Evolutionary conservation across 1,284 basidiomycete genomes (phyloP).

Genomic region (Tylopilus sp.): DNA sequence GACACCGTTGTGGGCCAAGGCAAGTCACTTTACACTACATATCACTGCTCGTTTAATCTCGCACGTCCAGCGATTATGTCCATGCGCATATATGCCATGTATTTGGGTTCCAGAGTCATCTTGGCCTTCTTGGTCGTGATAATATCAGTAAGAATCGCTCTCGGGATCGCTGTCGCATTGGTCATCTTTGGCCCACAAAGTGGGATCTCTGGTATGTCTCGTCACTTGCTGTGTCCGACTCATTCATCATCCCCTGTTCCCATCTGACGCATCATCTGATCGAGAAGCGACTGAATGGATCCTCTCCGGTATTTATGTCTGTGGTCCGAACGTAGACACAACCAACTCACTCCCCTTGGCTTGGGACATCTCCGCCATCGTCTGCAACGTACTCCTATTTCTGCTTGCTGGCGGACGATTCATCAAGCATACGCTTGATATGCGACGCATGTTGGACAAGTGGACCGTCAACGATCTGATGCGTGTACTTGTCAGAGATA

Average conservation of each 20-base stretch:
- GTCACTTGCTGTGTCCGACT: too few relatives aligned
- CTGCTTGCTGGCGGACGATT: too few relatives aligned
- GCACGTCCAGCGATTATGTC: too few relatives aligned
- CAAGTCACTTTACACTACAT: too few relatives aligned
- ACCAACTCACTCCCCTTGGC: slow-evolving; percentile 16
- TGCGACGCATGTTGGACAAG: too few relatives aligned
- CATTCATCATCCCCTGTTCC: too few relatives aligned
- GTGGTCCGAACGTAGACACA: slow-evolving; percentile 12
- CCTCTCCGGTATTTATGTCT: slow-evolving; percentile 28
- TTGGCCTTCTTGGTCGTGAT: neutral
- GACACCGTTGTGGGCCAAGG: too few relatives aligned
- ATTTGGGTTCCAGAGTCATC: too few relatives aligned
- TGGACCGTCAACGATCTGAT: too few relatives aligned
- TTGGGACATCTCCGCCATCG: slow-evolving; percentile 26
- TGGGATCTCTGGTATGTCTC: slow-evolving; percentile 22
- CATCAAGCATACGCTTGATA: too few relatives aligned
- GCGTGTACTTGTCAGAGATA: slow-evolving; percentile 44
- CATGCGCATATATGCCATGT: too few relatives aligned
- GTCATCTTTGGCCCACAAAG: slow-evolving; percentile 28
- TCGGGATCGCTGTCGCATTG: slow-evolving; percentile 22
- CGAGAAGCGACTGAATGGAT: slow-evolving; percentile 25
- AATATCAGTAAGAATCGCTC: slow-evolving; percentile 15
- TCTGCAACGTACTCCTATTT: slow-evolving; percentile 3
- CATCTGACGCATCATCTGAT: neutral
- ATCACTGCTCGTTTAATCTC: too few relatives aligned